Evolutionary conservation across 306 rosid genomes (phyloP).

Genomic region (Quercus aquifolioides): DNA sequence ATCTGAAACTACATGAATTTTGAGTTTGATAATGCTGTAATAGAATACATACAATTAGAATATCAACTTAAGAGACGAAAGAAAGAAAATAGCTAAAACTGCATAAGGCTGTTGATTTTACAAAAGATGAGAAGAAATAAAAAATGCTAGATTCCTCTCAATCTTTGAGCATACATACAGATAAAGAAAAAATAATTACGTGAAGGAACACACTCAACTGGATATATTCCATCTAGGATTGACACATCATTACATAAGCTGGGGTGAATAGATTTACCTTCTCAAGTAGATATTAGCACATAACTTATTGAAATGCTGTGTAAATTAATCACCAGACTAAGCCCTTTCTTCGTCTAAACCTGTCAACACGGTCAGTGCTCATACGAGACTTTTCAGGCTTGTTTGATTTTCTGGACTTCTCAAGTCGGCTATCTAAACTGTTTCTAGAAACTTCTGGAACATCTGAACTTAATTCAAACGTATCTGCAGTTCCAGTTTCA

Average conservation of each 20-base stretch:
- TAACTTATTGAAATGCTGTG: conserved; percentile 46
- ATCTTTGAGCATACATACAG: conserved; percentile 45
- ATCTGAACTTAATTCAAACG: conserved; percentile 48
- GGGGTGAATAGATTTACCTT: conserved; percentile 30
- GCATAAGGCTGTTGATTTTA: conserved; percentile 37
- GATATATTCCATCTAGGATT: conserved; percentile 35
- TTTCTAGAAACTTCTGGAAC: conserved; percentile 86
- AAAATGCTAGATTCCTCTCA: conserved; percentile 26
- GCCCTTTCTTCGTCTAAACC: conserved; percentile 81
- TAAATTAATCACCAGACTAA: conserved; percentile 68
- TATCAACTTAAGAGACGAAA: background rate
- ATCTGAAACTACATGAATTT: too few species aligned
- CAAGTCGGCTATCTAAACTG: conserved; percentile 96
- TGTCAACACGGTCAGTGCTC: conserved; percentile 93
- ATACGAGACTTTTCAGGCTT: conserved; percentile 88
- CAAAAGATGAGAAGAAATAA: conserved; percentile 37
- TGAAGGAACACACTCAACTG: conserved; percentile 25
- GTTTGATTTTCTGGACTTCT: conserved; percentile 71
- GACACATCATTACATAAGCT: conserved; percentile 31
- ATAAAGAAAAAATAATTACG: conserved; percentile 9
- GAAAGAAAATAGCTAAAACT: conserved; percentile 11
- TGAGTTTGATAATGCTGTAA: background rate
- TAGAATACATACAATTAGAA: background rate
- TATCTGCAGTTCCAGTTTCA: conserved; percentile 56
- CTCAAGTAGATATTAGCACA: conserved; percentile 23